These are phyloP conservation scores for Metarhizium guizhouense DNA, from an alignment of 2,329 filamentous ascomycete genomes.

Conservation along the genomic window DNA sequence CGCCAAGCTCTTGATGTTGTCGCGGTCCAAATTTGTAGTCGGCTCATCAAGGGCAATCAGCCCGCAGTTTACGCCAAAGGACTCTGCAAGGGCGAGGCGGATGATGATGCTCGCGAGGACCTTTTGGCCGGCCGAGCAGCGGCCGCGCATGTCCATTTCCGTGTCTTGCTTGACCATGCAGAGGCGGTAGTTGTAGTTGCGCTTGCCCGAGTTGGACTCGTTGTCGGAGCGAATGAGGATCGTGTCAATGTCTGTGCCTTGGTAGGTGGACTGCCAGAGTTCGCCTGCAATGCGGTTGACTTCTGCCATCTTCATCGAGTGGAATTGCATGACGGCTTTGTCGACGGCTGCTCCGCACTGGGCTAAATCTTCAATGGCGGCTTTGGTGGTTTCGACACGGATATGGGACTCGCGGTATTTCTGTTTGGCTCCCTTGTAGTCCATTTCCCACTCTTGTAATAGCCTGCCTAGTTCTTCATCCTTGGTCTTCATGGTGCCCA, in stretches of 20 bases:
- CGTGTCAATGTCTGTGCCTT: constrained; percentile 93
- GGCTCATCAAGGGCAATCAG: constrained; percentile 96
- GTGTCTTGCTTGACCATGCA: constrained; percentile 96
- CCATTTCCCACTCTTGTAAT: constrained; percentile 71
- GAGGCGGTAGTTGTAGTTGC: constrained; percentile 93
- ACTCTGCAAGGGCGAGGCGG: constrained; percentile 88
- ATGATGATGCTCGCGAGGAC: constrained; percentile 97
- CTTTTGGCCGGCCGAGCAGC: constrained; percentile 93
- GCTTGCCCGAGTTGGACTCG: constrained; percentile 63
- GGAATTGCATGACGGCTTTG: constrained; percentile 95
- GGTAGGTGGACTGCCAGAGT: constrained; percentile 95
- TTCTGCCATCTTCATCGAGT: constrained; percentile 94
- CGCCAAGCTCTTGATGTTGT: constrained; percentile 89
- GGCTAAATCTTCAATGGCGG: constrained; percentile 80
- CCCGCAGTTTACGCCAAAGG: constrained; percentile 91
- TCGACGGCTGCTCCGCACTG: constrained; percentile 79
- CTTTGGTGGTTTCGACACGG: constrained; percentile 83
- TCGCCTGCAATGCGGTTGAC: constrained; percentile 93
- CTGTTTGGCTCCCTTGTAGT: constrained; percentile 73
- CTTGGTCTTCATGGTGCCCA: constrained; percentile 74
- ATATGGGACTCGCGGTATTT: constrained; percentile 85
- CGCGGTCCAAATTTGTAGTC: constrained; percentile 89
- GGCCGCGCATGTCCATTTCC: constrained; percentile 98
- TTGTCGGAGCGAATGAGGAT: constrained; percentile 91
- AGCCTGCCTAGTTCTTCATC: constrained; percentile 69